phyloP scores from a whole-genome alignment of 2,329 filamentous ascomycete genomes.

The Gyromitra esculenta region DNA sequence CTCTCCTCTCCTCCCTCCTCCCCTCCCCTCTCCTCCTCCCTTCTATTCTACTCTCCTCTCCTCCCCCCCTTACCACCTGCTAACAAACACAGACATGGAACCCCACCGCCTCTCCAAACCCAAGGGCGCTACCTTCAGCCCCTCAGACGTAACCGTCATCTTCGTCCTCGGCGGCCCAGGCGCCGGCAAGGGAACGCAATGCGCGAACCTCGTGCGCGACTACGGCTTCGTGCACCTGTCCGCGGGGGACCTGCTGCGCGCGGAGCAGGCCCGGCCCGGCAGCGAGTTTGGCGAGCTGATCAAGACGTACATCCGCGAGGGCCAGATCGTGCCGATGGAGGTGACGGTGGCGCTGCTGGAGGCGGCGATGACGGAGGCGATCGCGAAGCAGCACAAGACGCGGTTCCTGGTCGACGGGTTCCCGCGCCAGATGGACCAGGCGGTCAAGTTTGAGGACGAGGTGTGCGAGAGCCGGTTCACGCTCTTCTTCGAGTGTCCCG shows the following conservation, averaged over 20 bases:
- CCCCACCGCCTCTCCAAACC: conserved; percentile 16
- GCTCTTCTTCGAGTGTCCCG: conserved; percentile 93
- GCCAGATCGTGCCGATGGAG: conserved; percentile 98
- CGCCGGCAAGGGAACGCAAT: conserved; percentile 96
- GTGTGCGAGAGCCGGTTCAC: conserved; percentile 87
- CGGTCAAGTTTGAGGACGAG: conserved; percentile 86
- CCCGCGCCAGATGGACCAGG: conserved; percentile 97
- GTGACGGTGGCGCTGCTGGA: conserved; percentile 93
- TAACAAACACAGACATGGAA: conserved; percentile 38
- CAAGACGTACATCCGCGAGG: conserved; percentile 90
- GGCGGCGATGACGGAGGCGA: conserved; percentile 83
- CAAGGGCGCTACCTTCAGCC: conserved; percentile 70
- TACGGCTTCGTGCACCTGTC: conserved; percentile 94
- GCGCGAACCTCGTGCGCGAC: conserved; percentile 82
- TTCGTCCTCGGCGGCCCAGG: conserved; percentile 97
- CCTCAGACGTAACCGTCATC: conserved; percentile 83
- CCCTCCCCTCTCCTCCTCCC: neutral
- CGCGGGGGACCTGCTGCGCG: conserved; percentile 90
- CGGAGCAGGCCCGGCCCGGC: conserved; percentile 87
- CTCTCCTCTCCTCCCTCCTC: too few species aligned
- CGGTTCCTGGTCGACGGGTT: conserved; percentile 86
- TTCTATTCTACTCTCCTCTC: too few species aligned
- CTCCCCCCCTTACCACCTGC: neutral
- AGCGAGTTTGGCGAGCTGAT: conserved; percentile 93
- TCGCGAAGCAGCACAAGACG: conserved; percentile 69